These are phyloP conservation scores for Vitis rupestris DNA, from an alignment of 164 flowering plant species.

Conservation along the genomic window DNA sequence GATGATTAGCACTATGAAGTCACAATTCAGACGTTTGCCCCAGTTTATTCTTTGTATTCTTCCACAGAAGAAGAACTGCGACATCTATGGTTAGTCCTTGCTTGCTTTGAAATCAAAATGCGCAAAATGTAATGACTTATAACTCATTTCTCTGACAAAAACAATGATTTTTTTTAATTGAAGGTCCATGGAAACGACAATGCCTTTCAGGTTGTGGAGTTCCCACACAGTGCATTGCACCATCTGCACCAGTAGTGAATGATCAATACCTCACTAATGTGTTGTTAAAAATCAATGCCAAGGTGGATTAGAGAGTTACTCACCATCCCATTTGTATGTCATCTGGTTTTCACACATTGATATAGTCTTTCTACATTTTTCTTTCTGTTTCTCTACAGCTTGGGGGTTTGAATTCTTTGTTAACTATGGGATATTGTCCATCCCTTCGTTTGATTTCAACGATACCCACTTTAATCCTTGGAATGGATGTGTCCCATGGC, in stretches of 20 bases:
- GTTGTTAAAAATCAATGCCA: not conserved
- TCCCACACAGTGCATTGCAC: constrained; percentile 11
- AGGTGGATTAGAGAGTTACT: not conserved
- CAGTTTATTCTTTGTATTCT: constrained; percentile 17
- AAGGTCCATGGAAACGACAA: constrained; percentile 15
- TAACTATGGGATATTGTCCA: not conserved
- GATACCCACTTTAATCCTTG: constrained; percentile 12
- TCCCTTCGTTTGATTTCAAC: constrained; percentile 1
- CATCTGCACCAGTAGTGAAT: not conserved
- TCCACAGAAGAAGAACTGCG: constrained; percentile 21
- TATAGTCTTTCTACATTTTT: not conserved
- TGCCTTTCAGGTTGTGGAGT: constrained; percentile 12
- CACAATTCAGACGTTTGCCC: constrained; percentile 10
- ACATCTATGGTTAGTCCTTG: constrained; percentile 12
- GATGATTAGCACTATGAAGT: constrained; percentile 7
- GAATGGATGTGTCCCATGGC: constrained; percentile 22
- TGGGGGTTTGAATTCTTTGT: constrained; percentile 11
- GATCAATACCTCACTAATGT: not conserved
- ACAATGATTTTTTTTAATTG: not conserved
- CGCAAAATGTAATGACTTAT: too few relatives aligned
- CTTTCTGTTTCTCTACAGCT: constrained; percentile 8
- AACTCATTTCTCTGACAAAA: too few relatives aligned
- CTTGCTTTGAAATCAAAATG: too few relatives aligned
- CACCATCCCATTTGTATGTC: not conserved
- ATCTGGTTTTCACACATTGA: not conserved